Base-by-base conservation (phyloP, 2,329 filamentous ascomycete genomes). In the Pseudodiploospora longispora region DNA sequence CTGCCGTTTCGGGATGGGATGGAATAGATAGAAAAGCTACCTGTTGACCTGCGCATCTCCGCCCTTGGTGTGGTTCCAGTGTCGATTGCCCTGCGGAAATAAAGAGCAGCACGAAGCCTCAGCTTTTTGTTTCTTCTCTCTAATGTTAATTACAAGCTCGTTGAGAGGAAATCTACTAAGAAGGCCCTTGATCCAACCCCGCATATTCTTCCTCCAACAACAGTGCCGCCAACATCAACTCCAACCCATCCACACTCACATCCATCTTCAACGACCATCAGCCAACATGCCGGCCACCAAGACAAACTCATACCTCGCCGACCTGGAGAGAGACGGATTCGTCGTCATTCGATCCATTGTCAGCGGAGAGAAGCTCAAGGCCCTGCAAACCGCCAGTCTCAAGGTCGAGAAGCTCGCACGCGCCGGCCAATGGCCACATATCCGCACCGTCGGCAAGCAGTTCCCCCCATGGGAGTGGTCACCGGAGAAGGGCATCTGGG, bases 361-460 rank as follows among this genome's bases (percentile, higher is more conserved):
- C 55, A 65, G 71, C 46, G 63, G 72, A 2, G 45, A 65, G 12
- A 70, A 80, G 48, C 69, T 93, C 37, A 49, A 68, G 27, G 55
- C 66, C 19, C 79, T 91, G 50, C 83, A 81, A 54, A 58, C 60
- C 43, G 82, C 82, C 36, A 77, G 80, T 41, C 59, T 67, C 31
- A 62, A 72, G 46, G 75, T 77, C n/a, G 79, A 80, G 19, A 59
- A 66, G 3, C 67, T 78, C 36, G 83, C 85, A 36, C 80, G 85
- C 50, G 54, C 69, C n/a, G 87, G 87, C 33, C 58, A 72, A 50
- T 95, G 88, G 88, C 86, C 86, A 3, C 76, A 85, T 64, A 81
- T 94, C 57, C 84, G 88, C 51, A 91, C 86, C 1, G 77, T 93
- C 3, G 86, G 86, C 43, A 94, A 94, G 64, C 88, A 95, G 65